These are phyloP conservation scores for Euryodendron excelsum DNA, from an alignment of 148 eudicot species.

Conservation along the genomic window DNA sequence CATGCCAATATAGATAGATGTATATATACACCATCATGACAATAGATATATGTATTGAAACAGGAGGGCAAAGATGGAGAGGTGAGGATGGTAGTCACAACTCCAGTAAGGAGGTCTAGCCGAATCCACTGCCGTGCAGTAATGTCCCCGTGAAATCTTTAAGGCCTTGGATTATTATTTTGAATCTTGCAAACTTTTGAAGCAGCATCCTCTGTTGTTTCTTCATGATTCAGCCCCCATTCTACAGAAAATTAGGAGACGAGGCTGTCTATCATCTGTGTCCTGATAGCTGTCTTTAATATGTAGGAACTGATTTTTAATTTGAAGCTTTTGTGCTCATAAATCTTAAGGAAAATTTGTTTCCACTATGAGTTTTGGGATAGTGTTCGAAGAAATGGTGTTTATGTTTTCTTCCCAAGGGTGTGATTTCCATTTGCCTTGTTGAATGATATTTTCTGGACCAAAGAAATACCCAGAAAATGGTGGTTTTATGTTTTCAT, in stretches of 20 bases:
- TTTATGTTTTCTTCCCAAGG: neutral
- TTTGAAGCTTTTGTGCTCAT: neutral
- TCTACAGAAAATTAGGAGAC: neutral
- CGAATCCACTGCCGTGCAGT: slow-evolving; percentile 43
- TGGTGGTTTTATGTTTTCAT: too few relatives aligned
- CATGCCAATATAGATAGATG: too few relatives aligned
- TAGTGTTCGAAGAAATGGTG: neutral
- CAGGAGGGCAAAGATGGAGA: slow-evolving; percentile 35
- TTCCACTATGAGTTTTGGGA: too few relatives aligned
- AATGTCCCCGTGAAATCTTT: slow-evolving; percentile 43
- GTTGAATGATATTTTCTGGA: neutral
- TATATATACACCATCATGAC: too few relatives aligned
- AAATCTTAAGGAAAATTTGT: neutral
- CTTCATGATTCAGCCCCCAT: slow-evolving; percentile 5
- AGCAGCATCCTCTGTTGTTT: slow-evolving; percentile 40
- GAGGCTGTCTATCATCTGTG: neutral
- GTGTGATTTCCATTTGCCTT: neutral
- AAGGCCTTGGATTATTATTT: neutral
- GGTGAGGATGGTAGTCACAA: slow-evolving; percentile 20
- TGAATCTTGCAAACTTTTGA: neutral
- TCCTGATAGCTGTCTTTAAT: neutral
- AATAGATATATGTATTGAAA: slow-evolving; percentile 10
- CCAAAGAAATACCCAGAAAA: too few relatives aligned
- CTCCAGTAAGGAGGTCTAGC: slow-evolving; percentile 59
- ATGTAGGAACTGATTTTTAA: slow-evolving; percentile 11